Conservation (phyloP, 1,284 basidiomycete genomes). For the Ganoderma multipileum region DNA sequence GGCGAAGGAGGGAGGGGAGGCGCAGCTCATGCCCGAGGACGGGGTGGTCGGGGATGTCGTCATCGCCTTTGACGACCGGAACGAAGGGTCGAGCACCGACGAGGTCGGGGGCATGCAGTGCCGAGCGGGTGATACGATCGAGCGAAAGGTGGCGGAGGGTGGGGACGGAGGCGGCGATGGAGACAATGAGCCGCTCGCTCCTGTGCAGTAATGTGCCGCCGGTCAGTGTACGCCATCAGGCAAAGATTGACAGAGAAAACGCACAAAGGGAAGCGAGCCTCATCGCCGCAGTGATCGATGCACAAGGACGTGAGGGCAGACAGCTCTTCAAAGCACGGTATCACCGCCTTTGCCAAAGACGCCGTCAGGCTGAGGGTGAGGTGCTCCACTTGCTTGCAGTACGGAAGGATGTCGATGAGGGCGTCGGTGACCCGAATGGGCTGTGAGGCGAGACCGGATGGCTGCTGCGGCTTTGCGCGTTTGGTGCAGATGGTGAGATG, state of each 20-base stretch:
- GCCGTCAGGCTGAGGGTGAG: conserved; percentile 61
- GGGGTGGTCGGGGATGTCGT: conserved; percentile 64
- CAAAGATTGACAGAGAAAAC: conserved; percentile 38
- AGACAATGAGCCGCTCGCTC: conserved; percentile 75
- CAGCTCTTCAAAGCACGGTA: conserved; percentile 61
- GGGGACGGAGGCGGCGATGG: conserved; percentile 67
- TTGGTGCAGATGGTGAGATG: conserved; percentile 61
- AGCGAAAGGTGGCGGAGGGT: conserved; percentile 62
- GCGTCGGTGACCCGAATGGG: conserved; percentile 47
- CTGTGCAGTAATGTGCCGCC: conserved; percentile 44
- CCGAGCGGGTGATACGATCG: conserved; percentile 69
- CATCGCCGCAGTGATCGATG: conserved; percentile 62
- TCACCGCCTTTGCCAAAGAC: conserved; percentile 55
- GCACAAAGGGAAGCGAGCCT: conserved; percentile 63
- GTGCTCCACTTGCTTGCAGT: conserved; percentile 54
- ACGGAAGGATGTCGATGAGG: conserved; percentile 55
- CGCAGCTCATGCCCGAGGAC: conserved; percentile 61
- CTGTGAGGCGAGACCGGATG: conserved; percentile 18
- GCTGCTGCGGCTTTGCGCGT: conserved; percentile 26
- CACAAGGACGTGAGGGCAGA: conserved; percentile 52
- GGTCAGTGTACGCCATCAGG: conserved; percentile 30
- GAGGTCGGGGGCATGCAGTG: conserved; percentile 63
- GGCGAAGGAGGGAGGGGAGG: conserved; percentile 68
- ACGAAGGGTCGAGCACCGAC: conserved; percentile 59
- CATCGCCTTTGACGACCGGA: conserved; percentile 63